These are phyloP conservation scores for Flaveria trinervia DNA, from an alignment of 129 eudicot genomes.

Conservation along the genomic window DNA sequence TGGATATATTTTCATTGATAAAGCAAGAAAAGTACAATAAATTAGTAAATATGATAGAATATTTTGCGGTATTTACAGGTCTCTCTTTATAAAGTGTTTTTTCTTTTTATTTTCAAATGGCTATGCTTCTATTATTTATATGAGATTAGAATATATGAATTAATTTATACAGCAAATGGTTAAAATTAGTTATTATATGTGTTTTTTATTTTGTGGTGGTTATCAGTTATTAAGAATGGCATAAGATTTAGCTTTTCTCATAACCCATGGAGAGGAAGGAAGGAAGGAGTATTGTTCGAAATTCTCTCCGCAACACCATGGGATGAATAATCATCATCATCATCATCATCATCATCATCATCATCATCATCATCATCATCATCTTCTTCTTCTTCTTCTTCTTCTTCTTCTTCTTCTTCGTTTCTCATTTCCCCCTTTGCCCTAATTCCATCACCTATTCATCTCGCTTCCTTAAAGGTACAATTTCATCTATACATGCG, in stretches of 20 bases:
- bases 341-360: no score
- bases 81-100: no score
- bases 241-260: constrained; percentile 20
- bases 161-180: not conserved
- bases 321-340: constrained; percentile 13
- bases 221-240: constrained; percentile 6
- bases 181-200: not conserved
- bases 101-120: no score
- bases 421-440: constrained; percentile 23
- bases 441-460: constrained; percentile 11
- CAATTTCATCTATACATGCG: constrained; percentile 1
- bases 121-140: no score
- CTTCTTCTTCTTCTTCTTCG: constrained; percentile 18
- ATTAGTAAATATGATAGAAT: not conserved
- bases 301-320: constrained; percentile 20
- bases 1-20: no score
- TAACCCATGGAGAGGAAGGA: constrained; percentile 32
- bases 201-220: constrained; percentile 29
- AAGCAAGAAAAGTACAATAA: no score
- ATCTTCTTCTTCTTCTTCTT: constrained; percentile 16
- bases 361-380: no score
- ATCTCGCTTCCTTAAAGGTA: constrained; percentile 27
- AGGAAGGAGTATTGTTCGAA: constrained; percentile 17
- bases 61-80: no score
- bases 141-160: no score